These are phyloP conservation scores for Suhomyces atakaporum DNA, from an alignment of 1,139 yeast genomes.

Conservation along the genomic window DNA sequence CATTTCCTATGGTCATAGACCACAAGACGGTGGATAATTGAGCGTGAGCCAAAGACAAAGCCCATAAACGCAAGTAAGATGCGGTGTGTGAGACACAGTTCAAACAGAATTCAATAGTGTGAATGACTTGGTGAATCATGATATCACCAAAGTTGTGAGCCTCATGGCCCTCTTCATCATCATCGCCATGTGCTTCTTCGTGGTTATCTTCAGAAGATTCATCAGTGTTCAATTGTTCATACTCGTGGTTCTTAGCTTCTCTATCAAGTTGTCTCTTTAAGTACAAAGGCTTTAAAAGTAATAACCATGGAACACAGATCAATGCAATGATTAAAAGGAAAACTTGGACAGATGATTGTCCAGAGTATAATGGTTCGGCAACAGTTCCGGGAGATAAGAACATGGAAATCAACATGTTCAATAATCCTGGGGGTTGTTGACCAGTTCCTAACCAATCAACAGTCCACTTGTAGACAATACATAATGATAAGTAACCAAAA, in stretches of 20 bases:
- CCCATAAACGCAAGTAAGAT: constrained; percentile 77
- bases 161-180: constrained; percentile 55
- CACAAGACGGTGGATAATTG: constrained; percentile 74
- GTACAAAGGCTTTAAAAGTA: constrained; percentile 61
- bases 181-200: constrained; percentile 29
- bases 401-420: constrained; percentile 82
- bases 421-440: constrained; percentile 75
- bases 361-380: constrained; percentile 63
- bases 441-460: constrained; percentile 71
- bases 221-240: constrained; percentile 25
- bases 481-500: constrained; percentile 72
- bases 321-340: constrained; percentile 60
- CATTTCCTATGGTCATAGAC: constrained; percentile 73
- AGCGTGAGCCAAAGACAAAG: constrained; percentile 75
- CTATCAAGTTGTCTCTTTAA: constrained; percentile 48
- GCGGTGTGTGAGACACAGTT: constrained; percentile 82
- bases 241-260: constrained; percentile 40
- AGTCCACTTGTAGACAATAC: constrained; percentile 78
- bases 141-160: constrained; percentile 70
- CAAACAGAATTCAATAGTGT: constrained; percentile 76
- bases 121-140: constrained; percentile 78
- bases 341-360: constrained; percentile 65
- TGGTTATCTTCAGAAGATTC: constrained; percentile 16
- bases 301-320: constrained; percentile 75
- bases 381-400: constrained; percentile 75